Base-by-base conservation (phyloP, 2,329 filamentous ascomycete species). In the Pseudogymnoascus verrucosus region DNA sequence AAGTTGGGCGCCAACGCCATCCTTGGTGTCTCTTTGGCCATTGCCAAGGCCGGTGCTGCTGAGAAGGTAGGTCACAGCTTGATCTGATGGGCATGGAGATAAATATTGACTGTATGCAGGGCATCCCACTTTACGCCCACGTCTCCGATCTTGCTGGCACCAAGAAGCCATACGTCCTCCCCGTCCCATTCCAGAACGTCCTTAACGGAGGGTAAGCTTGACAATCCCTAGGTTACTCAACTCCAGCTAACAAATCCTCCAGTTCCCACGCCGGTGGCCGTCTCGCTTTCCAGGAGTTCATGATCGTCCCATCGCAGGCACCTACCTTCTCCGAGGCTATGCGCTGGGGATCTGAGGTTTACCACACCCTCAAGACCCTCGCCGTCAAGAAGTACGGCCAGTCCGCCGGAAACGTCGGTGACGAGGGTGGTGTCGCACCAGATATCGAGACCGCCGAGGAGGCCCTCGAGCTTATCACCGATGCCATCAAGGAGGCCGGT, bases 331-430 rank as follows among this genome's bases (percentile, higher is more conserved):
- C 88, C 72, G 95, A 99, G 85, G 95, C 89, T 76, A 88, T 99
- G 82, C 93, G 93, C 78, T 91, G 96, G 81, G 95, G 95, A 78
- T 81, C 93, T 73, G 95, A 99, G 82, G 92, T 97, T 74, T 99
- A 99, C 89, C 93, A 98, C 81, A 89, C 90, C 81, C 90, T 99
- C 74, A 99, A 99, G 89, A 74, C 84, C 73, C 87, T 98, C 67
- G 93, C 95, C 78, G 98, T 98, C 90, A 95, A 97, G 90, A 95
- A 91, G 86, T 99, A 99, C 79, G 95, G 95, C 76, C 93, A 96
- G 81, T 97, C 95, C 69, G 95, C 95, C 70, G 95, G 93, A 78
- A 99, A 99, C 78, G 95, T 99, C 71, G 95, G 95, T 80, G 95
- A 99, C 77, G 95, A 99, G 88, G 95, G 95, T 85, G 95, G 95